Base-by-base conservation (phyloP, 192 early-diverging fungal genomes). In the Lobosporangium transversale region DNA sequence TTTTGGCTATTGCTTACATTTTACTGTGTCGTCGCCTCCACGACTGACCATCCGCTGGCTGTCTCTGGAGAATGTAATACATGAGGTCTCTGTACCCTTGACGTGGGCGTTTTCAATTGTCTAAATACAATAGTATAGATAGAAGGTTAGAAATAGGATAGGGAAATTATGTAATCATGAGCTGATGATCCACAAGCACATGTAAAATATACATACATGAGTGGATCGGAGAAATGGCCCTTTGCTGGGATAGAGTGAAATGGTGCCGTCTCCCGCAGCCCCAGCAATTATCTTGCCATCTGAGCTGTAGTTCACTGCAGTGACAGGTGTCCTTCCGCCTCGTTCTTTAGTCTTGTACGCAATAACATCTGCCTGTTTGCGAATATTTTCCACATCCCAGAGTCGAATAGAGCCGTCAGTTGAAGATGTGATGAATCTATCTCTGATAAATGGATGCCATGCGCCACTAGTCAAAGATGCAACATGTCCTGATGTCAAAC, bases 11-110 rank as follows among this genome's bases (percentile, higher is more conserved):
- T 5, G 56, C 74, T 52, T 70, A 86, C 86, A 66, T 83, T 97
- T 97, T 26, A 98, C 89, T 6, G 92, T 91, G 57, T 93, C 92
- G 73, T 95, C 94, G 36, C 89, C 90, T 51, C 91, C 90, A 27
- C 97, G 85, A 2, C 93, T 91, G 3, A 93, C 84, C 42, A 98
- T 58, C 8, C 84, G 78, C 17, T 65, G 71, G n/a, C 85, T 86
- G 55, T 92, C 85, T 27, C 84, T 68, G 4, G 94, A 90, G 60
- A 94, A 92, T 21, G 79, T 66, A 17, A 95, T 81, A 14, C 86
- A 89, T 4, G 91, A 89, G 0, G 90, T 93, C 20, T 92, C 89
- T 0, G 87, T 86, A 23, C 87, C 85, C 27, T 83, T 79, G 52
- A 75, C 68, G 79, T 97, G 95, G 0, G 94, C 94, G 27, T 87